Evolutionary conservation across 176 grass and related monocot species (phyloP).

Genomic region (Coix lacrymajobi): DNA sequence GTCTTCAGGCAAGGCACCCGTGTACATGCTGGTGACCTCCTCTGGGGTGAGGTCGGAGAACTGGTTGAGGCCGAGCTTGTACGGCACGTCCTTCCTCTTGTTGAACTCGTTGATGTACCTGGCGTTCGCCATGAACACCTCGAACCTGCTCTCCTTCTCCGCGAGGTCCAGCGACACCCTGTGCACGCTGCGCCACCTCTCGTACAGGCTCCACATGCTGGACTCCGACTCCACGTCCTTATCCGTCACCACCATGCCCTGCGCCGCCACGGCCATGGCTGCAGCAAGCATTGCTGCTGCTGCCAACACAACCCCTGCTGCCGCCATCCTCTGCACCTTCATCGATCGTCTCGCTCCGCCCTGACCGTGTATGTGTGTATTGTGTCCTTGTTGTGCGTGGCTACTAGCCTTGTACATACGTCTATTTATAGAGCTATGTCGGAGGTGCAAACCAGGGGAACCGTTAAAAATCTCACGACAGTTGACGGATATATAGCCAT

Average conservation of each 20-base stretch:
- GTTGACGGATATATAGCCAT: no score
- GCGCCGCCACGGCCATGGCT: not conserved
- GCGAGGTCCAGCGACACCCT: not conserved
- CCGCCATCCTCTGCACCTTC: no score
- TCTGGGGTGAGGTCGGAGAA: slow-evolving; percentile 32
- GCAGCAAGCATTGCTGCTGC: no score
- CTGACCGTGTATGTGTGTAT: no score
- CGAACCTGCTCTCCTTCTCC: slow-evolving; percentile 16
- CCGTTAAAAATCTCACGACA: no score
- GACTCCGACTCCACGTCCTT: not conserved
- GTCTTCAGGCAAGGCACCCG: not conserved
- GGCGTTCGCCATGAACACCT: slow-evolving; percentile 37
- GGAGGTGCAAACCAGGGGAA: no score
- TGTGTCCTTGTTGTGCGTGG: no score
- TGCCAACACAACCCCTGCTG: not conserved
- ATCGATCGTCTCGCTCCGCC: no score
- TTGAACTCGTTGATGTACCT: slow-evolving; percentile 35
- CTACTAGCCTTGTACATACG: no score
- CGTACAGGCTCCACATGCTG: not conserved
- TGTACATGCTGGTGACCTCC: slow-evolving; percentile 21
- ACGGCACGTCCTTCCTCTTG: slow-evolving; percentile 5
- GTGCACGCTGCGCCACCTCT: slow-evolving; percentile 19
- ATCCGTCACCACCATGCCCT: not conserved
- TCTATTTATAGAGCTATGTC: no score
- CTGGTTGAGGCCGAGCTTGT: slow-evolving; percentile 36